Conservation (phyloP, 345 rosid genomes). For the Alliaria petiolata region DNA sequence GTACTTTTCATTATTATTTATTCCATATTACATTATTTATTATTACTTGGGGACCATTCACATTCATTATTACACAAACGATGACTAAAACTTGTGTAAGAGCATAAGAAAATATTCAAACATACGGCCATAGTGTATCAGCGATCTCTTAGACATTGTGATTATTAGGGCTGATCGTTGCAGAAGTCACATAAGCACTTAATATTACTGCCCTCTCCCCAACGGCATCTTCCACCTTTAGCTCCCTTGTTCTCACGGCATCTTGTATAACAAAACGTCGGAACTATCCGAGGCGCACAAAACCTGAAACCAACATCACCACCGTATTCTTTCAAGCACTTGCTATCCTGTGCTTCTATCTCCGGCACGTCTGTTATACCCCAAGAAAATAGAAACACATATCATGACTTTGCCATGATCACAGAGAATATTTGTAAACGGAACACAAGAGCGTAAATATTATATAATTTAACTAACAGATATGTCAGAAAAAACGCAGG, state of each 20-base stretch:
- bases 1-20: background rate
- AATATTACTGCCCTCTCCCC: background rate
- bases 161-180: slow-evolving; percentile 11
- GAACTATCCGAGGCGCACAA: slow-evolving; percentile 28
- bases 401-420: background rate
- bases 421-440: background rate
- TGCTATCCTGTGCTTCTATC: slow-evolving; percentile 8
- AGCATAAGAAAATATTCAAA: background rate
- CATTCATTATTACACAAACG: background rate
- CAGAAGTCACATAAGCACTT: slow-evolving; percentile 32
- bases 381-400: background rate
- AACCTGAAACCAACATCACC: slow-evolving; percentile 27
- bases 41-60: background rate
- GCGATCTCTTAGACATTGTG: background rate
- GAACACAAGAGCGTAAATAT: background rate
- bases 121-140: background rate
- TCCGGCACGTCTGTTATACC: slow-evolving; percentile 11
- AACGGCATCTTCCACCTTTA: slow-evolving; percentile 31
- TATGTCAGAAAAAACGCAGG: background rate
- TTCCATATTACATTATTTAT: background rate
- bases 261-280: slow-evolving; percentile 17
- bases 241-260: slow-evolving; percentile 28
- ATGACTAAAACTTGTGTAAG: too few relatives aligned
- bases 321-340: slow-evolving; percentile 29
- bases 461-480: too few relatives aligned